Conservation (phyloP, 805 yeast species). For the Yamadazyma scolyti region DNA sequence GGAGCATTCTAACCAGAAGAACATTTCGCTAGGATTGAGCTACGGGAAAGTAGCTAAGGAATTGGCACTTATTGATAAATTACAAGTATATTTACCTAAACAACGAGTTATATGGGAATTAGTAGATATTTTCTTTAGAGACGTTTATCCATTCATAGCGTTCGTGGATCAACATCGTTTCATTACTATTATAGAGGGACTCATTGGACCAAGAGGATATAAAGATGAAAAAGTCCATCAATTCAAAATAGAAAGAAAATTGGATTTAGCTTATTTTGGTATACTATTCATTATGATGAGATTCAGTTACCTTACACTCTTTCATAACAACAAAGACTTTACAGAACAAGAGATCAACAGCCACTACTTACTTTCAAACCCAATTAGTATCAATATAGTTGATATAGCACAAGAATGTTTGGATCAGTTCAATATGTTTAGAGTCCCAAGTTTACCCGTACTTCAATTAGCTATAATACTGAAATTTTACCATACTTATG, state of each 20-base stretch:
- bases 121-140: constrained; percentile 38
- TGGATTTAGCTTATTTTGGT: constrained; percentile 40
- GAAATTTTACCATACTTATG: constrained; percentile 28
- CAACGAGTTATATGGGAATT: constrained; percentile 37
- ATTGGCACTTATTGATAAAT: constrained; percentile 26
- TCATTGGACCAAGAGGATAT: constrained; percentile 31
- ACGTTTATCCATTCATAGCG: constrained; percentile 48
- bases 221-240: constrained; percentile 20
- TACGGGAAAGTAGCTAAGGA: constrained; percentile 26
- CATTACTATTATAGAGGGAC: constrained; percentile 18
- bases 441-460: constrained; percentile 28
- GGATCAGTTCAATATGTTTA: constrained; percentile 49
- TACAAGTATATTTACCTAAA: constrained; percentile 37
- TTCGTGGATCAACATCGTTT: constrained; percentile 39
- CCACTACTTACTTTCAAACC: constrained; percentile 40
- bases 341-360: constrained; percentile 24
- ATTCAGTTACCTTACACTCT: constrained; percentile 38
- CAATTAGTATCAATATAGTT: constrained; percentile 42
- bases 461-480: constrained; percentile 28
- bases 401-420: constrained; percentile 53
- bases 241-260: constrained; percentile 31
- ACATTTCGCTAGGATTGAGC: constrained; percentile 29
- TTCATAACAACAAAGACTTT: constrained; percentile 24
- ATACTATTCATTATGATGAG: constrained; percentile 39
- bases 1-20: constrained; percentile 14